Evolutionary conservation across 73 alveolate genomes (phyloP), one percentile per base, ranked within the genome.

Genomic region (Paramecium bursaria): DNA sequence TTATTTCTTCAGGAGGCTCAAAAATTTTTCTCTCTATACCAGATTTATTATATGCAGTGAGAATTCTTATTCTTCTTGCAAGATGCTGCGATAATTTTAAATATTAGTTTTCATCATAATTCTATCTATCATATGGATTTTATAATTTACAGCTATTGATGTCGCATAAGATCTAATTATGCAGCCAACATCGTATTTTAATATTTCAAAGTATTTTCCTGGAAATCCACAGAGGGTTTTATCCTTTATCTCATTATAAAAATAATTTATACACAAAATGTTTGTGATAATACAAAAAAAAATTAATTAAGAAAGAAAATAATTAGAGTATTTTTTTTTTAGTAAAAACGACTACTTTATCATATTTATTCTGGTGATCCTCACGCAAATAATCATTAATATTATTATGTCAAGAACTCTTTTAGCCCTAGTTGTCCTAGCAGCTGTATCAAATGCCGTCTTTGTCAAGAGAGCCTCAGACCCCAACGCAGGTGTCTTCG

Each of bases 401-500:
- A n/a, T n/a, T n/a, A n/a, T n/a, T n/a, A n/a, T n/a, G n/a, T n/a
- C n/a, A n/a, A n/a, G n/a, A n/a, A n/a, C n/a, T n/a, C n/a, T n/a
- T n/a, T n/a, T n/a, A n/a, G n/a, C n/a, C n/a, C n/a, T n/a, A n/a
- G n/a, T n/a, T n/a, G n/a, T n/a, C n/a, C n/a, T n/a, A n/a, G n/a
- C n/a, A n/a, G n/a, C n/a, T n/a, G n/a, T n/a, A n/a, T n/a, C 82
- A 67, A 4, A 67, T 39, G 57, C 57, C 49, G 82, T 67, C 50
- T 3, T 39, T 26, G 50, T 67, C 44, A 67, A 67, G 50, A 42
- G 44, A 5, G 82, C 82, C 33, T 67, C 82, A 35, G 25, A 67
- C 50, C 82, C 82, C 5, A 42, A 67, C 27, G 54, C 82, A 3
- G 55, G 50, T 25, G 82, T 67, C 21, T 67, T 67, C 50, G 82